Evolutionary conservation across 306 rosid genomes (phyloP).

Genomic region (Rosa lucieae): DNA sequence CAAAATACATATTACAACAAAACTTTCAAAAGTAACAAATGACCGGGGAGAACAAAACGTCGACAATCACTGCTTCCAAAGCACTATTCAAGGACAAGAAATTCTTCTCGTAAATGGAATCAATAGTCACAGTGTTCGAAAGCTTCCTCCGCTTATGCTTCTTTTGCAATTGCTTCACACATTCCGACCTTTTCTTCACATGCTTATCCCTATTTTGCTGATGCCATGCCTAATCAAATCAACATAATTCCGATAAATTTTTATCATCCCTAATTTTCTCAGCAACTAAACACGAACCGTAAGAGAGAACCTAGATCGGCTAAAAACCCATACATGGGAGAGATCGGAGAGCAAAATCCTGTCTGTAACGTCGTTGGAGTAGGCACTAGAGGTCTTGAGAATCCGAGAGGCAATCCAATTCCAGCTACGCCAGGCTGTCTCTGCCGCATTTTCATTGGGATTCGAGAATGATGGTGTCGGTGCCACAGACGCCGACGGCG

Average conservation of each 20-base stretch:
- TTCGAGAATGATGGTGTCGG: slow-evolving; percentile 2
- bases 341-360: slow-evolving; percentile 86
- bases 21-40: background rate
- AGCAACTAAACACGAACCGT: background rate
- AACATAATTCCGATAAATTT: background rate
- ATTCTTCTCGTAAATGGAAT: slow-evolving; percentile 74
- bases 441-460: slow-evolving; percentile 34
- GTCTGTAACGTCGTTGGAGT: slow-evolving; percentile 81
- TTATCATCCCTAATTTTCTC: background rate
- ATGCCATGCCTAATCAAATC: slow-evolving; percentile 59
- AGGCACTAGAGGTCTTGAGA: slow-evolving; percentile 73
- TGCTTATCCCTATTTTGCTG: slow-evolving; percentile 70
- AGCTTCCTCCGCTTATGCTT: slow-evolving; percentile 61
- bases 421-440: slow-evolving; percentile 58
- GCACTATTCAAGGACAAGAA: slow-evolving; percentile 72
- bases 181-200: slow-evolving; percentile 71
- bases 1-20: background rate
- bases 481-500: too few relatives aligned
- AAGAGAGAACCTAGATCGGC: background rate
- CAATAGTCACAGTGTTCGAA: slow-evolving; percentile 74
- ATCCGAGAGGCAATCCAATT: slow-evolving; percentile 74
- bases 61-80: slow-evolving; percentile 67
- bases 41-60: slow-evolving; percentile 87
- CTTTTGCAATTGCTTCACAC: slow-evolving; percentile 49
- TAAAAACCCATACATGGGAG: slow-evolving; percentile 46